A percentile compares a stretch with the other conserved stretches of the same genome.
phyloP scores from a whole-genome alignment of 83 land plant species.

The Picea abies region DNA sequence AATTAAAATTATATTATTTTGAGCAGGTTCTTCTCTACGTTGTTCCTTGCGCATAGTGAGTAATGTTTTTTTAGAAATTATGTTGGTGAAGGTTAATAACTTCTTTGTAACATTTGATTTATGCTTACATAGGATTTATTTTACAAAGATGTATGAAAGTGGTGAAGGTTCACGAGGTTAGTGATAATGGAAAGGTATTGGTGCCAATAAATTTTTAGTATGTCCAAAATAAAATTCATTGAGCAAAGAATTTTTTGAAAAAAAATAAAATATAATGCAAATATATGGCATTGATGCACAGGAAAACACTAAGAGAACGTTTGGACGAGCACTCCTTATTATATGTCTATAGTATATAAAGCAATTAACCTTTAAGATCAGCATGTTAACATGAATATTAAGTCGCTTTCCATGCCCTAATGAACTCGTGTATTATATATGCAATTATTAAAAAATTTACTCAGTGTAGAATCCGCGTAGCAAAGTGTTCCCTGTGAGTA shows the following conservation, averaged over 20 bases:
- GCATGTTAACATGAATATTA: no score
- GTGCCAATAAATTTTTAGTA: neutral
- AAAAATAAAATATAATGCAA: no score
- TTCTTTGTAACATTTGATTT: neutral
- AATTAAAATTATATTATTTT: conserved; percentile 14
- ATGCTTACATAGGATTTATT: no score
- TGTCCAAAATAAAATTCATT: no score
- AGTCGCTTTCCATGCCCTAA: no score
- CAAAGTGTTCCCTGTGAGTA: no score
- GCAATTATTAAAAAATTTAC: no score
- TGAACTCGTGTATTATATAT: no score
- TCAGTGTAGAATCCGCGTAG: no score
- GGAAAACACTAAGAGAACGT: conserved; percentile 65
- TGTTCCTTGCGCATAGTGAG: conserved; percentile 83
- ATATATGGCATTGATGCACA: conserved; percentile 34
- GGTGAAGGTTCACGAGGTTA: neutral
- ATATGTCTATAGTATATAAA: conserved; percentile 93
- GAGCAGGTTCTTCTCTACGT: conserved; percentile 87
- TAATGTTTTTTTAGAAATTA: no score
- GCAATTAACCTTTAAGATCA: no score
- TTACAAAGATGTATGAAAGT: neutral
- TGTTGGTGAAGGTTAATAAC: no score
- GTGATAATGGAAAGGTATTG: neutral
- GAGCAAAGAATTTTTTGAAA: neutral
- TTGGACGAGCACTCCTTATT: conserved; percentile 69